Evolutionary conservation across 495 filamentous ascomycete genomes (phyloP), one percentile per base, ranked within the genome.

Genomic region (Cudoniella acicularis): DNA sequence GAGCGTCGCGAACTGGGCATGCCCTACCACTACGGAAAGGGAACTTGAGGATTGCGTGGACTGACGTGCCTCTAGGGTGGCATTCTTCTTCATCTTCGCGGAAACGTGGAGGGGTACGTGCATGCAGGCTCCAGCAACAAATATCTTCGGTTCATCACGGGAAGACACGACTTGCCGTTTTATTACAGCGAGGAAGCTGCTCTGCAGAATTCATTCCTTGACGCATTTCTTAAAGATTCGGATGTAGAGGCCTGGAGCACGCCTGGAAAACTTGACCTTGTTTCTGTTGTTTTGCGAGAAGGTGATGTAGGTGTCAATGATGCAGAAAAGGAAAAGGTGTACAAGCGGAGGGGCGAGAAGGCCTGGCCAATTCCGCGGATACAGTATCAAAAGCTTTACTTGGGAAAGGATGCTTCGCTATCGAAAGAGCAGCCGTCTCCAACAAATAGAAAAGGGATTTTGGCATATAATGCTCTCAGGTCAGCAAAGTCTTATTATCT

Each of bases 161-260:
- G 85, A 13, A 78, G 86, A 0, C 86, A 89, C 61, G 85, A 89
- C 61, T 73, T 89, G 6, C 86, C 86, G 0, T 88, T 89, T 70
- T 89, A 87, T 70, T 88, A 87, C 61, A 61, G 74, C 3, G 81
- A 86, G 42, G 81, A 87, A 57, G 84, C 85, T 2, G 80, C 84
- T 57, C 23, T 89, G 0, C 85, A 89, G 64, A 76, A 75, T 23
- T 82, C 78, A 55, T 88, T 89, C 62, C 72, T 88, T 1, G 79
- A 85, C 57, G 86, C 85, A 0, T 89, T 88, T 65, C 77, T 89
- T 22, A 87, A 85, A 63, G 82, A 76, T 4, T 72, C 87, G 0
- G 86, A 88, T 62, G 72, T 68, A 0, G 71, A 64, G 0, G 85
- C 85, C 1, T 89, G 86, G 86, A 72, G 70, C 10, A 56, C 66